Evolutionary conservation across 2,329 filamentous ascomycete species (phyloP).

Genomic region (Aspergillus phoenicis): DNA sequence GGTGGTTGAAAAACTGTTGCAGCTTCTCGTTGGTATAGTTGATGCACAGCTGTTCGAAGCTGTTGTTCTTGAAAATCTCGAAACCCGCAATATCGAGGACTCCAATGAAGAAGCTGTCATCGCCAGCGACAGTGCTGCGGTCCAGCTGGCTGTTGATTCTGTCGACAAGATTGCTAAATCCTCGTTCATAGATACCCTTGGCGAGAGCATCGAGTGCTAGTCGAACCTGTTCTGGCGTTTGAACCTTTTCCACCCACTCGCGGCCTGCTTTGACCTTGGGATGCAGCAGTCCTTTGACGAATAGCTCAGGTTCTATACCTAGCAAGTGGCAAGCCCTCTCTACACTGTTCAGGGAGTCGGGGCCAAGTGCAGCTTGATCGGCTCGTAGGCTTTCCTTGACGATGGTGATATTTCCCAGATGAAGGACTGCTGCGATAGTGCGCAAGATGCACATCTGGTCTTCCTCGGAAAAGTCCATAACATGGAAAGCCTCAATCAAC

Average conservation of each 20-base stretch:
- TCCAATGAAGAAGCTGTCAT: conserved; percentile 94
- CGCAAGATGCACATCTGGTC: conserved; percentile 82
- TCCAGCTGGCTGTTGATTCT: conserved; percentile 92
- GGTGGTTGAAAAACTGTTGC: conserved; percentile 99
- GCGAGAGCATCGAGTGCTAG: conserved; percentile 86
- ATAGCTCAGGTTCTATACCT: conserved; percentile 80
- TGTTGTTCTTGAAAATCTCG: conserved; percentile 97
- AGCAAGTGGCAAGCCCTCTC: conserved; percentile 80
- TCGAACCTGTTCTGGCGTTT: conserved; percentile 94
- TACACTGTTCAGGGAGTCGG: conserved; percentile 73
- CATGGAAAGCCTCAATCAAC: conserved; percentile 85
- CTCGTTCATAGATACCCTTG: conserved; percentile 96
- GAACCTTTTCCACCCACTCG: conserved; percentile 98
- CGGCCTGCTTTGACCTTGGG: conserved; percentile 92
- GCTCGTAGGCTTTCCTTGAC: conserved; percentile 86
- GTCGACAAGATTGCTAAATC: conserved; percentile 87
- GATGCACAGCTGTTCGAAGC: conserved; percentile 98
- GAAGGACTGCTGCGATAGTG: conserved; percentile 87
- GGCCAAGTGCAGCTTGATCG: conserved; percentile 82
- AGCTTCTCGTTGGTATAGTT: conserved; percentile 99
- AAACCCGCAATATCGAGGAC: conserved; percentile 99
- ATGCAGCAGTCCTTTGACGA: conserved; percentile 84
- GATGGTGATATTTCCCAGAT: conserved; percentile 88
- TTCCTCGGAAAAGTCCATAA: conserved; percentile 89
- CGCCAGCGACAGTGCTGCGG: conserved; percentile 75